Conservation (phyloP, 2,329 filamentous ascomycete genomes). For the Xylariaceae sp. region DNA sequence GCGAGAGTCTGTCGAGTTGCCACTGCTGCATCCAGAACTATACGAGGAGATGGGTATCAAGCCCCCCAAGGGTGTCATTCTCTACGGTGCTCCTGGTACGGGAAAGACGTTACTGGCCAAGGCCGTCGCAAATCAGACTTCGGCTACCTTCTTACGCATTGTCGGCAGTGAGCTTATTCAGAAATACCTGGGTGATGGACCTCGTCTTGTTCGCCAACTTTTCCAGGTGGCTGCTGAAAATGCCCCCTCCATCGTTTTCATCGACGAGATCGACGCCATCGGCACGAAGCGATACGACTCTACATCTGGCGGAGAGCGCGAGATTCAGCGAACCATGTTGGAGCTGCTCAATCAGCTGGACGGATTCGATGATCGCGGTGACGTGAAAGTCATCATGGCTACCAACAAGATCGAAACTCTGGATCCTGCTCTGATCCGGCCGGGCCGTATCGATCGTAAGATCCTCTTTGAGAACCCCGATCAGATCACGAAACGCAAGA, state of each 20-base stretch:
- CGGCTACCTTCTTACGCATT: constrained; percentile 94
- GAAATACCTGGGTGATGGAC: constrained; percentile 96
- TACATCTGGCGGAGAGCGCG: constrained; percentile 92
- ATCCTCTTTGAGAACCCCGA: constrained; percentile 70
- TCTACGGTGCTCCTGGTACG: constrained; percentile 95
- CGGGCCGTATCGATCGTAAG: constrained; percentile 97
- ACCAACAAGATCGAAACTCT: constrained; percentile 99
- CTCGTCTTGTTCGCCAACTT: constrained; percentile 89
- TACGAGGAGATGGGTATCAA: constrained; percentile 99
- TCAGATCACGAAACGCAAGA: constrained; percentile 95
- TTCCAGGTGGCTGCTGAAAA: constrained; percentile 97
- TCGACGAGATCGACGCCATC: constrained; percentile 98
- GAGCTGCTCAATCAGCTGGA: constrained; percentile 97
- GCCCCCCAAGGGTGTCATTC: constrained; percentile 97
- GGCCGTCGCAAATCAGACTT: constrained; percentile 98
- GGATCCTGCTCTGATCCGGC: constrained; percentile 92
- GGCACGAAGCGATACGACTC: constrained; percentile 99
- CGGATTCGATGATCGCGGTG: constrained; percentile 96
- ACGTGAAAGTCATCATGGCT: constrained; percentile 99
- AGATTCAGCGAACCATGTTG: constrained; percentile 98
- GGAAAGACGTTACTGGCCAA: constrained; percentile 96
- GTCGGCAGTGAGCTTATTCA: constrained; percentile 97
- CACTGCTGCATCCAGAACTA: constrained; percentile 89
- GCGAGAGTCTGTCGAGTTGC: constrained; percentile 92
- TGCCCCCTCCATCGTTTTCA: constrained; percentile 95